phyloP scores from a whole-genome alignment of 2,329 filamentous ascomycete genomes.

The Penicillium sp. region DNA sequence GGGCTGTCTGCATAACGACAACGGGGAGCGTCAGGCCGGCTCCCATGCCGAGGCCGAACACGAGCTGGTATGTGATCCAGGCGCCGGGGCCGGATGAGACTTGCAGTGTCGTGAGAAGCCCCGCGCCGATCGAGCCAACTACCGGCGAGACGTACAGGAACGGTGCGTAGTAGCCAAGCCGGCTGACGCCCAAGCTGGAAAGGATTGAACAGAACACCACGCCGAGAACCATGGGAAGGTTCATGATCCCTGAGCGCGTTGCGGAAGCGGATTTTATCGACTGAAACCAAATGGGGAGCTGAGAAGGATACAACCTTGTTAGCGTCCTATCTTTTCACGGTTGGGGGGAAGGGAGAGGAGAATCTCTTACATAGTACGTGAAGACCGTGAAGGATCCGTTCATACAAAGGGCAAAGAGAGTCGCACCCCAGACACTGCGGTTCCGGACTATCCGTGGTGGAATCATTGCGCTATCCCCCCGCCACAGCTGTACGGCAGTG shows the following conservation, averaged over 20 bases:
- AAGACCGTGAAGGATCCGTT: slow-evolving; percentile 40
- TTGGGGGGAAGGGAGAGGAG: neutral
- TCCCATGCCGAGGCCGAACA: slow-evolving; percentile 42
- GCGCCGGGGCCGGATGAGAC: slow-evolving; percentile 34
- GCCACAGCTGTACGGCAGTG: neutral
- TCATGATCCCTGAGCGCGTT: slow-evolving; percentile 50
- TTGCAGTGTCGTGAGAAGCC: slow-evolving; percentile 47
- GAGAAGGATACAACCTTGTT: slow-evolving; percentile 26
- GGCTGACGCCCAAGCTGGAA: neutral
- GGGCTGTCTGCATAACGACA: neutral
- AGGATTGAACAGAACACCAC: slow-evolving; percentile 32
- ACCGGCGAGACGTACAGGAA: neutral
- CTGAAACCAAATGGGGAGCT: slow-evolving; percentile 54
- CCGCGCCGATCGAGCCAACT: slow-evolving; percentile 44
- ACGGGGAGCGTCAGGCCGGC: slow-evolving; percentile 41
- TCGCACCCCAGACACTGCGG: neutral
- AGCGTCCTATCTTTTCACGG: too few relatives aligned
- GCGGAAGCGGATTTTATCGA: slow-evolving; percentile 49
- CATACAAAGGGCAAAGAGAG: neutral
- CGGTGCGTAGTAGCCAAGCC: neutral
- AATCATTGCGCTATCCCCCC: neutral
- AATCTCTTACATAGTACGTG: slow-evolving; percentile 36
- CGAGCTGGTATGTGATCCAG: slow-evolving; percentile 47
- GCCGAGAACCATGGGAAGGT: slow-evolving; percentile 40
- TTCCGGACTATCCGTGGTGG: neutral